Evolutionary conservation across 2,329 filamentous ascomycete genomes (phyloP).

Genomic region (Lachnum nothofagi): DNA sequence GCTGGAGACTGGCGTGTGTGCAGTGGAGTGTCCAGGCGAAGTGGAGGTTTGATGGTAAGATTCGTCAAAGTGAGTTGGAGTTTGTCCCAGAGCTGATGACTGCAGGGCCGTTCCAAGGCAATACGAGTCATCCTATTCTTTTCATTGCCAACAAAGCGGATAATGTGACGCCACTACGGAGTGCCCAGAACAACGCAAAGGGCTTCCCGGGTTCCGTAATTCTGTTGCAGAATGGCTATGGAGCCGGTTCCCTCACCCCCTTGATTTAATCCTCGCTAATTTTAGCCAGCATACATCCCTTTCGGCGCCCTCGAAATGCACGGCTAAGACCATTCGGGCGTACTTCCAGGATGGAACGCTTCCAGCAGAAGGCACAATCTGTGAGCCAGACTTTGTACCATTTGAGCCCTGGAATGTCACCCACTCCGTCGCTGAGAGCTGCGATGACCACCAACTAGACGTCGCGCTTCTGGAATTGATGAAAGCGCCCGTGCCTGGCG

Average conservation of each 20-base stretch:
- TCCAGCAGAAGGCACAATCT: slow-evolving; percentile 42
- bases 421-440: not conserved
- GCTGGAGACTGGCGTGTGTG: slow-evolving; percentile 34
- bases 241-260: slow-evolving; percentile 36
- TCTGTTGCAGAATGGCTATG: slow-evolving; percentile 46
- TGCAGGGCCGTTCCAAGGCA: slow-evolving; percentile 31
- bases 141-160: slow-evolving; percentile 36
- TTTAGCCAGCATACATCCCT: slow-evolving; percentile 43
- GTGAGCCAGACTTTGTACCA: slow-evolving; percentile 41
- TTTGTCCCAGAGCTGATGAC: not conserved
- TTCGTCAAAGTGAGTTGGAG: not conserved
- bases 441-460: slow-evolving; percentile 4
- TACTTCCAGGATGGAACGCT: slow-evolving; percentile 41
- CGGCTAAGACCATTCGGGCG: slow-evolving; percentile 27
- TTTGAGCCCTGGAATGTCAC: slow-evolving; percentile 32
- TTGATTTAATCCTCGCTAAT: not conserved
- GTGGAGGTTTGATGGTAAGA: slow-evolving; percentile 25
- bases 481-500: slow-evolving; percentile 6
- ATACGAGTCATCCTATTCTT: slow-evolving; percentile 35
- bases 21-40: slow-evolving; percentile 32
- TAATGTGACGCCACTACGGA: slow-evolving; percentile 34
- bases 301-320: slow-evolving; percentile 34
- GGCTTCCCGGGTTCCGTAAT: slow-evolving; percentile 43
- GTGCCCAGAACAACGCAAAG: slow-evolving; percentile 30
- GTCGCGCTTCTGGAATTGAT: slow-evolving; percentile 11